Evolutionary conservation across 2,329 filamentous ascomycete genomes (phyloP).

Genomic region (Pseudovirgaria hyperparasitica): DNA sequence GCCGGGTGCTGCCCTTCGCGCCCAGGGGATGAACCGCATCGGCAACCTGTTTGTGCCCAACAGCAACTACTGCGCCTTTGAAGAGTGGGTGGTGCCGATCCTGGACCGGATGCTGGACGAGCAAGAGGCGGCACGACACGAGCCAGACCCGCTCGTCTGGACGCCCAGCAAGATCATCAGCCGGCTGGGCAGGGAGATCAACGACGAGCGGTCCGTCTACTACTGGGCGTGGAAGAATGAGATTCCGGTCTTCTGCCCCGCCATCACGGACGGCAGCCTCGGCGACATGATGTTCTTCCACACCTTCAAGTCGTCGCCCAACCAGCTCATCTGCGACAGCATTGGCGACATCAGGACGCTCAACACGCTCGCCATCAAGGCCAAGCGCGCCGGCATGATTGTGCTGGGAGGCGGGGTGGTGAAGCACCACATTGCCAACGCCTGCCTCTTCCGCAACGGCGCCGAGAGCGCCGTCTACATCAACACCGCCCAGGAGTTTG

Average conservation of each 20-base stretch:
- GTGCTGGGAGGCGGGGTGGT: constrained; percentile 89
- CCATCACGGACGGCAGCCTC: constrained; percentile 84
- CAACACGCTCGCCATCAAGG: constrained; percentile 81
- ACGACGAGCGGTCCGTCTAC: constrained; percentile 80
- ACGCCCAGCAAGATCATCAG: constrained; percentile 88
- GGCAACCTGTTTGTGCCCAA: constrained; percentile 94
- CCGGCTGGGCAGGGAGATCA: constrained; percentile 84
- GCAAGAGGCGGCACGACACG: constrained; percentile 66
- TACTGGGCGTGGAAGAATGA: constrained; percentile 98
- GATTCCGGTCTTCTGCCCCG: constrained; percentile 94
- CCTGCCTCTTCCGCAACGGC: constrained; percentile 92
- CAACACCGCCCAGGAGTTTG: constrained; percentile 95
- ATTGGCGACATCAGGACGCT: constrained; percentile 87
- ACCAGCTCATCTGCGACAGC: constrained; percentile 74
- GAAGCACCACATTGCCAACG: constrained; percentile 98
- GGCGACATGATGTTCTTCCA: constrained; percentile 99
- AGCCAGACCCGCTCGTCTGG: constrained; percentile 64
- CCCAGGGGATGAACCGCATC: constrained; percentile 85
- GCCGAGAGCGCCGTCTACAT: constrained; percentile 96
- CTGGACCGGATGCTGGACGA: constrained; percentile 89
- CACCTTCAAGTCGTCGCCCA: constrained; percentile 78
- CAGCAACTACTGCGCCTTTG: constrained; percentile 92
- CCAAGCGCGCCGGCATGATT: constrained; percentile 86
- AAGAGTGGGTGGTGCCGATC: constrained; percentile 95
- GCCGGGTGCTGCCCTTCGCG: constrained; percentile 62